These are phyloP conservation scores for Boletus sp. DNA, from an alignment of 768 basidiomycete genomes.

Conservation along the genomic window DNA sequence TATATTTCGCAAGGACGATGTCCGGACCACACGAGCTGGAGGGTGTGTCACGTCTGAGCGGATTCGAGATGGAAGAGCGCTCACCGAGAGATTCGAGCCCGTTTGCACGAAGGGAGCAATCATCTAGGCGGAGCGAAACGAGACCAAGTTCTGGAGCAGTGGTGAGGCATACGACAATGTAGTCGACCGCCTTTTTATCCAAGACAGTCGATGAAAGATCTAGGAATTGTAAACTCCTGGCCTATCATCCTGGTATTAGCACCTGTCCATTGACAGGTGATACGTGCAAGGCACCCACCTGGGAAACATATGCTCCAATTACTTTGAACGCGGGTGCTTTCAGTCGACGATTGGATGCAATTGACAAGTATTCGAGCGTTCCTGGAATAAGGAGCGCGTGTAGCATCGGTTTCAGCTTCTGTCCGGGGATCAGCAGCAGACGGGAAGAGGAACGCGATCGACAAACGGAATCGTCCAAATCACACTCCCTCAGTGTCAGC, in stretches of 20 bases:
- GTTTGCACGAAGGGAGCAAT: constrained; percentile 71
- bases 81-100: constrained; percentile 79
- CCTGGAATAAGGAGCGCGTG: constrained; percentile 86
- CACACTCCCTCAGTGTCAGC: constrained; percentile 67
- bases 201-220: constrained; percentile 85
- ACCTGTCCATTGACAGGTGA: not conserved
- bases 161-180: constrained; percentile 67
- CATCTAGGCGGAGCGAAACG: constrained; percentile 83
- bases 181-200: constrained; percentile 84
- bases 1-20: constrained; percentile 77
- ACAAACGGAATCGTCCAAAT: constrained; percentile 76
- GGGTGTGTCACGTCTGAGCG: not conserved
- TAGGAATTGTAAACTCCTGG: constrained; percentile 76
- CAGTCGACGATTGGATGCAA: constrained; percentile 77
- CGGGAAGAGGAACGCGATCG: not conserved
- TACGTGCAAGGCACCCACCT: constrained; percentile 42
- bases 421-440: constrained; percentile 1
- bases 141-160: constrained; percentile 43
- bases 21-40: constrained; percentile 78
- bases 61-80: constrained; percentile 25
- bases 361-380: constrained; percentile 75
- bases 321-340: constrained; percentile 75
- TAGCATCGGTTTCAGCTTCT: constrained; percentile 86
- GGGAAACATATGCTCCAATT: constrained; percentile 75
- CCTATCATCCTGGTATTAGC: constrained; percentile 40